These are phyloP conservation scores for Limnanthes douglasii DNA, from an alignment of 345 rosid genomes.

Conservation along the genomic window DNA sequence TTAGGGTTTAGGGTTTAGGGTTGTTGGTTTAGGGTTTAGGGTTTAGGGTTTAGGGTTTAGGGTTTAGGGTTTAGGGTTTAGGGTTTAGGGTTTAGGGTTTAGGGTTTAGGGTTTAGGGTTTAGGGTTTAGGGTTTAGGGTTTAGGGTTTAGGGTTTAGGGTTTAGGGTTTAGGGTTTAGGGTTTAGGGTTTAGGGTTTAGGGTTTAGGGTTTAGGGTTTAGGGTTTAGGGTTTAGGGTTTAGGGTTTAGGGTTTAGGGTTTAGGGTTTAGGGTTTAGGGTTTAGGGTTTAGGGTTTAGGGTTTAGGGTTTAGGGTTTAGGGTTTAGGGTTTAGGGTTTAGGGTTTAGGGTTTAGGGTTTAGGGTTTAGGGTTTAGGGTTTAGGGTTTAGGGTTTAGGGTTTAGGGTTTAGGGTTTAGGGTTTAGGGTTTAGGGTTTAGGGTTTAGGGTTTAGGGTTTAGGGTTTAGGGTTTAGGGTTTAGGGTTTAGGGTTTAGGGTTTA, in stretches of 20 bases:
- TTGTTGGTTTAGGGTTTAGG: no score
- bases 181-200: conserved; percentile 7
- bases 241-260: conserved; percentile 10
- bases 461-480: no score
- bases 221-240: conserved; percentile 12
- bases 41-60: conserved; percentile 4
- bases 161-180: conserved; percentile 9
- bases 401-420: conserved; percentile 5
- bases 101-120: conserved; percentile 9
- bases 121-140: conserved; percentile 11
- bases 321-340: conserved; percentile 12
- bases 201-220: conserved; percentile 10
- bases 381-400: no score
- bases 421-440: conserved; percentile 7
- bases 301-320: conserved; percentile 13
- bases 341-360: conserved; percentile 11
- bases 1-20: conserved; percentile 13
- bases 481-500: no score
- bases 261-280: conserved; percentile 7
- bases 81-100: conserved; percentile 5
- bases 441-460: conserved; percentile 5
- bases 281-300: conserved; percentile 13
- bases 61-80: conserved; percentile 8
- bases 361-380: no score
- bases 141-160: conserved; percentile 11